A percentile compares a stretch with the other conserved stretches of the same genome.
Conservation (phyloP, 1,284 basidiomycete genomes). For the Ustilago tritici region DNA sequence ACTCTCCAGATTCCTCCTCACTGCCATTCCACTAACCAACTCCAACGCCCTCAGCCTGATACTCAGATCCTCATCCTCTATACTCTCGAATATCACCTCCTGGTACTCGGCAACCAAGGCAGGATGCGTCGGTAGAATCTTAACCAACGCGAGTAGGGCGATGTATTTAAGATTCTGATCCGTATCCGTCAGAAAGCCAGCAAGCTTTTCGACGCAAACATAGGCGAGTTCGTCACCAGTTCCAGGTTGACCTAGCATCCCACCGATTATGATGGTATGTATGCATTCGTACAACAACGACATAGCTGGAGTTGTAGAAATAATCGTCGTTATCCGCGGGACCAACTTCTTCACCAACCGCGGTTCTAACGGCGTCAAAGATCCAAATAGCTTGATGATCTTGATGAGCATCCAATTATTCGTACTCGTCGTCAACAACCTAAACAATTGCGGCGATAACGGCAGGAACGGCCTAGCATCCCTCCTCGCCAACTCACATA, state of each 20-base stretch:
- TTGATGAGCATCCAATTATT: constrained; percentile 99
- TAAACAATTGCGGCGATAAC: constrained; percentile 88
- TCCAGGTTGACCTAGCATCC: constrained; percentile 77
- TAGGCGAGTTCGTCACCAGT: constrained; percentile 78
- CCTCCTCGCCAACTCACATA: constrained; percentile 84
- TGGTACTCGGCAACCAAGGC: constrained; percentile 92
- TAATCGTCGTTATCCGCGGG: constrained; percentile 91
- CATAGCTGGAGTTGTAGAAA: constrained; percentile 94
- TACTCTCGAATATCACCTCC: constrained; percentile 87
- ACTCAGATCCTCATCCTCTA: constrained; percentile 93
- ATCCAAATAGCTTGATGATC: constrained; percentile 80
- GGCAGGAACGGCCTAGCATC: constrained; percentile 62
- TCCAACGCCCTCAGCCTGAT: constrained; percentile 96
- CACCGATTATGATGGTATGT: constrained; percentile 95
- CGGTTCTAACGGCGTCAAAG: constrained; percentile 84
- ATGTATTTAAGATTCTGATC: constrained; percentile 98
- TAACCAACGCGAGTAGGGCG: constrained; percentile 90
- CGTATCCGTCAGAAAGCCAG: constrained; percentile 87
- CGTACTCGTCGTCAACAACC: constrained; percentile 89
- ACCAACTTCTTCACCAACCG: constrained; percentile 93
- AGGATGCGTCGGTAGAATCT: constrained; percentile 93
- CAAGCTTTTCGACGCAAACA: constrained; percentile 92
- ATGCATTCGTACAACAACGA: constrained; percentile 98
- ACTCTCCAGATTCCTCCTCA: constrained; percentile 83
- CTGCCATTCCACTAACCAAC: constrained; percentile 89